Percentiles rank a stretch among this genome's conserved stretches.
Conservation (phyloP, 225 moss, liverwort and hornwort species). For the Climacium dendroides region DNA sequence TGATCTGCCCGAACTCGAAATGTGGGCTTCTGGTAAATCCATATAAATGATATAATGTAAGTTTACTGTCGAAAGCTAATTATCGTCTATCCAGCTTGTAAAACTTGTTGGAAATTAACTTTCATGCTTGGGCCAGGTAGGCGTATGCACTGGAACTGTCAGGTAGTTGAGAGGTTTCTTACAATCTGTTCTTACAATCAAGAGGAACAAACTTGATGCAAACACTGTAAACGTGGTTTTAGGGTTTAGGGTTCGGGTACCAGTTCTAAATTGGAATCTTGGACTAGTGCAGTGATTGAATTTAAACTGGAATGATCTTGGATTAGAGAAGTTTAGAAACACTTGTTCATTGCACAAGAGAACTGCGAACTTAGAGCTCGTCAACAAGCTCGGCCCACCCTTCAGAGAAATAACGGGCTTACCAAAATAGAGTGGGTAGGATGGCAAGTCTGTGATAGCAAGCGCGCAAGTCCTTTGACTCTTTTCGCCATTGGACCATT, state of each 20-base stretch:
- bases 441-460: neutral
- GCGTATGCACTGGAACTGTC: neutral
- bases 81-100: neutral
- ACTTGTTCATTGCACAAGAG: neutral
- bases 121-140: neutral
- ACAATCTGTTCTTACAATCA: neutral
- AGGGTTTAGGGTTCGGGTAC: neutral
- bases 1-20: constrained; percentile 12
- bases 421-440: neutral
- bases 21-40: neutral
- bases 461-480: neutral
- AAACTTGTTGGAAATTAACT: neutral
- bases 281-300: neutral
- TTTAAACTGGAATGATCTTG: neutral
- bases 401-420: neutral
- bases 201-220: neutral
- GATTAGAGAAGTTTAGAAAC: neutral
- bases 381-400: neutral
- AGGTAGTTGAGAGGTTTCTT: too few relatives aligned
- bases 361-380: neutral
- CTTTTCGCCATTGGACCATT: neutral
- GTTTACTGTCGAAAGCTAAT: neutral
- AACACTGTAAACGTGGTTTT: neutral
- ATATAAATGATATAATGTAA: neutral
- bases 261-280: neutral